Evolutionary conservation across 164 flowering plant species (phyloP).

Genomic region (Akebia trifoliata): DNA sequence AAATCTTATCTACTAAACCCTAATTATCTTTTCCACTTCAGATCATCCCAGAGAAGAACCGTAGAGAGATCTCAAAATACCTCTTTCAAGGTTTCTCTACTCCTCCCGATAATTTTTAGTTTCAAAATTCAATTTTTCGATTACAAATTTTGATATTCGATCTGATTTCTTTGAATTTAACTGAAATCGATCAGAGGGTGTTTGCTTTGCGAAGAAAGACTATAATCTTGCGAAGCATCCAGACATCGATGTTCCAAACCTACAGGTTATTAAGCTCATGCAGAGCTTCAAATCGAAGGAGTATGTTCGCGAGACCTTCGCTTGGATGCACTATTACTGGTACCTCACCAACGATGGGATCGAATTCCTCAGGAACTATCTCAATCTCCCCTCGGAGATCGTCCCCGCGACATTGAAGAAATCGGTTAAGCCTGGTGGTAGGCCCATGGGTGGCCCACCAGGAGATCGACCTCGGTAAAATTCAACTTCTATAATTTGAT

Average conservation of each 20-base stretch:
- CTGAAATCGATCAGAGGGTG: constrained; percentile 42
- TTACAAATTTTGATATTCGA: not conserved
- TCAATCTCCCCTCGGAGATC: constrained; percentile 59
- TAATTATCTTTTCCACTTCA: constrained; percentile 14
- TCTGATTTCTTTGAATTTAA: not conserved
- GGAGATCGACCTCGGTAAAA: constrained; percentile 50
- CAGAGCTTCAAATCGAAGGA: constrained; percentile 74
- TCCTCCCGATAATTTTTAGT: too few relatives aligned
- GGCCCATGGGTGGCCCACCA: constrained; percentile 48
- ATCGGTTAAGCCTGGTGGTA: constrained; percentile 40
- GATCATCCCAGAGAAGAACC: constrained; percentile 62
- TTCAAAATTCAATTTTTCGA: not conserved
- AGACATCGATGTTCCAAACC: constrained; percentile 55
- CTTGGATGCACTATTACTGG: constrained; percentile 70
- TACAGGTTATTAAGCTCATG: constrained; percentile 69
- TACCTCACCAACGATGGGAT: constrained; percentile 58
- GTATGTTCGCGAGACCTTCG: constrained; percentile 57
- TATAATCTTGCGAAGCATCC: constrained; percentile 58
- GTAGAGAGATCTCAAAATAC: constrained; percentile 60
- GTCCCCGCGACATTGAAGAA: constrained; percentile 61
- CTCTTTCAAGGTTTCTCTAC: constrained; percentile 51
- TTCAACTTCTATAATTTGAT: not conserved
- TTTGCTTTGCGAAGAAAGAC: constrained; percentile 57
- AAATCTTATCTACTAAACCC: too few relatives aligned
- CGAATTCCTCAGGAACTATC: constrained; percentile 46